Percentiles rank a stretch among this genome's conserved stretches.
phyloP scores from a whole-genome alignment of 2,329 filamentous ascomycete species.

The Aspergillus ruber region DNA sequence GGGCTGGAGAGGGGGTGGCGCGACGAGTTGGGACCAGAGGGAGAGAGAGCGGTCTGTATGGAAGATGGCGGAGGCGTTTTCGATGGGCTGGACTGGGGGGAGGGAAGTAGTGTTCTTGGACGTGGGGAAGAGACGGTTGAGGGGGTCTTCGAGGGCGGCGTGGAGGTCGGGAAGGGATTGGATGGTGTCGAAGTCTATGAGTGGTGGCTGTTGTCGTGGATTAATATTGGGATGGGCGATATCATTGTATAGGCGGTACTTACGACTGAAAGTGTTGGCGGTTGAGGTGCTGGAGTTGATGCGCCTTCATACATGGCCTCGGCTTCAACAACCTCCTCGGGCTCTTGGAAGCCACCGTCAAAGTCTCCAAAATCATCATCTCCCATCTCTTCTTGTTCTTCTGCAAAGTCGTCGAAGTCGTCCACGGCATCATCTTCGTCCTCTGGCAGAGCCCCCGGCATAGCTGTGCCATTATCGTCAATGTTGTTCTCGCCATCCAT shows the following conservation, averaged over 20 bases:
- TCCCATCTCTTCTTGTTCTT: slow-evolving; percentile 45
- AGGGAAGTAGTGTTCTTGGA: slow-evolving; percentile 31
- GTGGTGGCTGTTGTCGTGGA: slow-evolving; percentile 23
- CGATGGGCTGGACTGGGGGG: slow-evolving; percentile 34
- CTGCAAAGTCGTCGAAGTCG: slow-evolving; percentile 48
- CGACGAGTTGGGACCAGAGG: slow-evolving; percentile 92
- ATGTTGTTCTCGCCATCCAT: slow-evolving; percentile 43
- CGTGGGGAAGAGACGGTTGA: slow-evolving; percentile 41
- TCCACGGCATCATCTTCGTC: slow-evolving; percentile 58
- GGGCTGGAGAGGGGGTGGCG: slow-evolving; percentile 86
- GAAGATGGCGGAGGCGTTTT: slow-evolving; percentile 56
- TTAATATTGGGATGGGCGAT: slow-evolving; percentile 1
- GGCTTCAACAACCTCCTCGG: slow-evolving; percentile 23
- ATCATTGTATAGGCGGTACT: neutral
- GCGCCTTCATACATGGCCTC: slow-evolving; percentile 12
- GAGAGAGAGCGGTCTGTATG: slow-evolving; percentile 81
- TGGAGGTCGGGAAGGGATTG: slow-evolving; percentile 40
- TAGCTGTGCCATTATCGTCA: slow-evolving; percentile 56
- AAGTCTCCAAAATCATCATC: slow-evolving; percentile 60
- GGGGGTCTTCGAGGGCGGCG: slow-evolving; percentile 30
- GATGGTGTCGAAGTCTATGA: slow-evolving; percentile 51
- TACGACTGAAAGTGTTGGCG: slow-evolving; percentile 38
- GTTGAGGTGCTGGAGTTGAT: slow-evolving; percentile 14
- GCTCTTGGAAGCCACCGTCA: slow-evolving; percentile 58
- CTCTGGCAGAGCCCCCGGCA: slow-evolving; percentile 3